These are phyloP conservation scores for Yamadazyma ubonensis DNA, from an alignment of 805 yeast genomes.

Conservation along the genomic window DNA sequence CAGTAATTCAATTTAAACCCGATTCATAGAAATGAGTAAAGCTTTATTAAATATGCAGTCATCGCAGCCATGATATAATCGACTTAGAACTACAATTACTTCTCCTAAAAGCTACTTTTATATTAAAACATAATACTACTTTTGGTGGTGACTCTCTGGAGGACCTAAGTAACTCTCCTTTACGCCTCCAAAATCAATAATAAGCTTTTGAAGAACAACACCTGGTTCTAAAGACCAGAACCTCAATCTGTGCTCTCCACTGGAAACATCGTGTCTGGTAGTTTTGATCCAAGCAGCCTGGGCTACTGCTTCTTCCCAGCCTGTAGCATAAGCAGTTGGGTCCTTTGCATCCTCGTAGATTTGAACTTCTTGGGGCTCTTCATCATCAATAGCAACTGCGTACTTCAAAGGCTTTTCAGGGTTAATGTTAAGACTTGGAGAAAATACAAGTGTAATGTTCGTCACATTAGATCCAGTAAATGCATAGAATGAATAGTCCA, in stretches of 20 bases:
- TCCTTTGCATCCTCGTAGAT: slow-evolving; percentile 16
- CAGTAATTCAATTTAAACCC: too few relatives aligned
- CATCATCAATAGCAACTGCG: slow-evolving; percentile 24
- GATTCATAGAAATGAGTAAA: too few relatives aligned
- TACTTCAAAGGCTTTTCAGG: slow-evolving; percentile 20
- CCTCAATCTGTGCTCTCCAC: slow-evolving; percentile 16
- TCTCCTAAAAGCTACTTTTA: too few relatives aligned
- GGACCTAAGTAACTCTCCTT: slow-evolving; percentile 18
- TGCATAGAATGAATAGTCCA: slow-evolving; percentile 18
- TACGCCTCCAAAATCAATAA: slow-evolving; percentile 21
- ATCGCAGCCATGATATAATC: too few relatives aligned
- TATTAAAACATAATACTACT: too few relatives aligned
- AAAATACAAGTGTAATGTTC: slow-evolving; percentile 16
- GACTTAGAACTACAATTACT: too few relatives aligned
- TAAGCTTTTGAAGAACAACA: slow-evolving; percentile 15
- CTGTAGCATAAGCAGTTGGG: slow-evolving; percentile 16
- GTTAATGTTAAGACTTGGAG: slow-evolving; percentile 23
- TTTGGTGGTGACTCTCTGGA: slow-evolving; percentile 20
- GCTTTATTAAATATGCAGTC: too few relatives aligned
- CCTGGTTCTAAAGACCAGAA: slow-evolving; percentile 18
- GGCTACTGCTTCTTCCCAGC: slow-evolving; percentile 18
- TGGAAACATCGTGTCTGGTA: slow-evolving; percentile 15
- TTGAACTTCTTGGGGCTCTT: slow-evolving; percentile 18
- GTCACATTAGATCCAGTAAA: slow-evolving; percentile 16
- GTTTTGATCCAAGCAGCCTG: slow-evolving; percentile 16